A percentile compares a stretch with the other conserved stretches of the same genome.
Conservation (phyloP, 768 basidiomycete species). For the Mrakia gelida region DNA sequence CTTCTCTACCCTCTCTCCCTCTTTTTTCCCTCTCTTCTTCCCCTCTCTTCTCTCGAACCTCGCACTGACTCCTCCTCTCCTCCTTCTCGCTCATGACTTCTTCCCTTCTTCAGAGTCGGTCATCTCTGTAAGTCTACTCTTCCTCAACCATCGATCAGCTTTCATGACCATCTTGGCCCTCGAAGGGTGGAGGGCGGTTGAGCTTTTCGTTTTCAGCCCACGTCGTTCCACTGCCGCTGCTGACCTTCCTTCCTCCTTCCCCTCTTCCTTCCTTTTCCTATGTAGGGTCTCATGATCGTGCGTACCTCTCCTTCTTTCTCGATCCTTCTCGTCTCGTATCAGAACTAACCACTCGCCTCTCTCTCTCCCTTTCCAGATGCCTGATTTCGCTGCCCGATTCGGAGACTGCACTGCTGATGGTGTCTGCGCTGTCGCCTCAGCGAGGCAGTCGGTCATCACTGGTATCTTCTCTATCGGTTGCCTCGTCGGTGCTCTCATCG, state of each 20-base stretch:
- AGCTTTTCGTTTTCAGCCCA: too few relatives aligned
- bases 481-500: slow-evolving; percentile 28
- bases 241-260: not conserved
- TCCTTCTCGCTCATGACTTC: not conserved
- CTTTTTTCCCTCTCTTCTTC: not conserved
- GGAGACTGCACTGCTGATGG: slow-evolving; percentile 23
- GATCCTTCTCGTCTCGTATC: too few relatives aligned
- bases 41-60: not conserved
- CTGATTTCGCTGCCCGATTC: slow-evolving; percentile 16
- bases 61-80: not conserved
- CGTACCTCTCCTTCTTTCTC: not conserved
- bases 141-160: not conserved
- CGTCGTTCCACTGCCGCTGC: not conserved
- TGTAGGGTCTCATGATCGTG: slow-evolving; percentile 31
- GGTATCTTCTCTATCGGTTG: slow-evolving; percentile 34
- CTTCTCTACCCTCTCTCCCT: not conserved
- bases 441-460: slow-evolving; percentile 31
- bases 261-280: not conserved
- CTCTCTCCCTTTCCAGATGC: not conserved
- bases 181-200: too few relatives aligned
- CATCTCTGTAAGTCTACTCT: slow-evolving; percentile 11
- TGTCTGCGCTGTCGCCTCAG: slow-evolving; percentile 15
- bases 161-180: too few relatives aligned
- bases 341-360: not conserved
- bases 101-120: slow-evolving; percentile 6